Conservation (phyloP, 176 grass and related monocot genomes). For the Phoenix roebelenii region DNA sequence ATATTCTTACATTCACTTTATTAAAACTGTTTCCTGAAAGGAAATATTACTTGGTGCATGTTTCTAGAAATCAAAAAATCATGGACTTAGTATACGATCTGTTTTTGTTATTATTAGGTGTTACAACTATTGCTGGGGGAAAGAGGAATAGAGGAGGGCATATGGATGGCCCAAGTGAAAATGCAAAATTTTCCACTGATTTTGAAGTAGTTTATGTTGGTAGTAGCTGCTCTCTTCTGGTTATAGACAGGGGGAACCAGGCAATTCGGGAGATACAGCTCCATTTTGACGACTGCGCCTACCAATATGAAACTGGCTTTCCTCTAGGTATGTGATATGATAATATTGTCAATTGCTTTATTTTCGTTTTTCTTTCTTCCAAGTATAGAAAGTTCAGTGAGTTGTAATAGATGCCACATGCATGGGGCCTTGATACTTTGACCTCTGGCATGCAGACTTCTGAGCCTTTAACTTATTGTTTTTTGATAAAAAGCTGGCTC, state of each 20-base stretch:
- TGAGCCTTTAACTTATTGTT: too few relatives aligned
- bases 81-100: not conserved
- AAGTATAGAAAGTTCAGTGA: too few relatives aligned
- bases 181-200: slow-evolving; percentile 94
- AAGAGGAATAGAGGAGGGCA: slow-evolving; percentile 74
- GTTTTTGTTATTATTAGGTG: slow-evolving; percentile 34
- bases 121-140: slow-evolving; percentile 92
- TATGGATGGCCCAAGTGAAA: slow-evolving; percentile 70
- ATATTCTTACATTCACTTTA: too few relatives aligned
- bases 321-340: slow-evolving; percentile 60
- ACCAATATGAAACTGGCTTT: slow-evolving; percentile 73
- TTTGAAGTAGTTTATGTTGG: slow-evolving; percentile 79
- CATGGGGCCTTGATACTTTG: too few relatives aligned
- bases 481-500: too few relatives aligned
- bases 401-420: too few relatives aligned
- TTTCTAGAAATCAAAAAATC: too few relatives aligned
- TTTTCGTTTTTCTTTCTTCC: not conserved
- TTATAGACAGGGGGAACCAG: slow-evolving; percentile 91
- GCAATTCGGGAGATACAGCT: slow-evolving; percentile 92
- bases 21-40: too few relatives aligned
- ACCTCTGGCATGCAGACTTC: too few relatives aligned
- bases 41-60: too few relatives aligned
- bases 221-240: slow-evolving; percentile 82
- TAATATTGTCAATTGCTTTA: slow-evolving; percentile 2
- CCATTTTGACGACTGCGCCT: slow-evolving; percentile 61